Base-by-base conservation (phyloP, 2,329 filamentous ascomycete genomes). In the Byssoonygena ceratinophila region DNA sequence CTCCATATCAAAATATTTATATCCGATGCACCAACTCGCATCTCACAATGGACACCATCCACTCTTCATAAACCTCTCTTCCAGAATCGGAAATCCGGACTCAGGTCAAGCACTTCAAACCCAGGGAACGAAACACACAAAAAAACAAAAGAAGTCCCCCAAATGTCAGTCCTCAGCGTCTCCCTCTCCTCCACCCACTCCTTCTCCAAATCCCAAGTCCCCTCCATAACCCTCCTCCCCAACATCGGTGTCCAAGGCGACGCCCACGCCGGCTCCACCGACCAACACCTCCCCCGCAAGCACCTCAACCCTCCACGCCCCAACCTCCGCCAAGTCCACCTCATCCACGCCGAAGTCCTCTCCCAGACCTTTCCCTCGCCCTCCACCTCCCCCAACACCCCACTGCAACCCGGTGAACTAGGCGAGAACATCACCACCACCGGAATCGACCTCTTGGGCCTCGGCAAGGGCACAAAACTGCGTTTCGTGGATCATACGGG, bases 321-420 rank as follows among this genome's bases (percentile, higher is more conserved):
- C 27, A 64, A 64, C 51, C 56, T 64, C n/a, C 59, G 61, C 22
- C 61, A 64, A 50, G 61, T 64, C 11, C 61, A 64, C 46, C 55
- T 64, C 11, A 57, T 64, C 6, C 57, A 59, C 9, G 39, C 54
- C 36, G 61, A 61, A 41, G 55, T 63, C 23, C 55, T 63, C 22
- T 22, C 54, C 18, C 25, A 43, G n/a, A 36, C 52, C 22, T 37
- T n/a, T n/a, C n/a, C n/a, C n/a, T n/a, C n/a, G n/a, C n/a, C 46
- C n/a, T 11, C 44, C 9, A 34, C 54, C 7, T 31, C 43, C 7
- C 8, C n/a, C 3, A 16, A 23, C 29, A 23, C 18, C 34, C 37
- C 32, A 11, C 20, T 57, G 1, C 39, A 55, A 22, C 59, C 58
- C 0, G 60, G 56, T 11, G 54, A 60, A n/a, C 23, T 61, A n/a